Base-by-base conservation (phyloP, 345 rosid species). In the Arabis alpina region DNA sequence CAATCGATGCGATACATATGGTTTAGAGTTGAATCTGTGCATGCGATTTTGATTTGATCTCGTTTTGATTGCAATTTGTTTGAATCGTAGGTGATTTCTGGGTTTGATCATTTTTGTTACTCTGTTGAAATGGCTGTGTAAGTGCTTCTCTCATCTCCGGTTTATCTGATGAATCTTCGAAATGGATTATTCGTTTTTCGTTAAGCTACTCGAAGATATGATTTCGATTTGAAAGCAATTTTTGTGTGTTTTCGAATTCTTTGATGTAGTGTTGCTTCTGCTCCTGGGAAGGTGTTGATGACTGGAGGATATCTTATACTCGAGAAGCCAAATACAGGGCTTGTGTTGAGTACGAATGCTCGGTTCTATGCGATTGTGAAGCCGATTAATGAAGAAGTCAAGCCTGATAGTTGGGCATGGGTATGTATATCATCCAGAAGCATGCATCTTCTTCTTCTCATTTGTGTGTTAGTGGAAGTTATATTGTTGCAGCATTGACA, bases 211-310 rank as follows among this genome's bases (percentile, higher is more conserved):
- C 2, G 27, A 30, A 4, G 7, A 64, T 0, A 19, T 66, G 15
- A 2, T 47, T 68, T 9, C 42, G 43, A 3, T 42, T 32, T 2
- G 11, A 6, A 40, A 3, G 4, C 4, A 10, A 3, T 39, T 0
- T 14, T 6, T 50, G 59, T 60, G 36, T 15, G 39, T 10, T 12
- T 39, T 1, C 0, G 8, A 47, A 7, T 12, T 32, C 4, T 24
- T 49, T 71, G 27, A 39, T 49, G 47, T 82, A 93, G 98, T 52
- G 88, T 89, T 78, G 96, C 96, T 77, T 94, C 98, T 68, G 98
- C 99, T 73, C 98, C 99, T 41, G 97, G 98, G 71, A 94, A 94
- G 84, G 98, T 94, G 55, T 82, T 94, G 87, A 77, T 94, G 79
- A 84, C 97, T 7, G 99, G 99, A 4, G 98, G 99, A 4, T 94